Base-by-base conservation (phyloP, 2,329 filamentous ascomycete genomes). In the Lizonia empirigonia region DNA sequence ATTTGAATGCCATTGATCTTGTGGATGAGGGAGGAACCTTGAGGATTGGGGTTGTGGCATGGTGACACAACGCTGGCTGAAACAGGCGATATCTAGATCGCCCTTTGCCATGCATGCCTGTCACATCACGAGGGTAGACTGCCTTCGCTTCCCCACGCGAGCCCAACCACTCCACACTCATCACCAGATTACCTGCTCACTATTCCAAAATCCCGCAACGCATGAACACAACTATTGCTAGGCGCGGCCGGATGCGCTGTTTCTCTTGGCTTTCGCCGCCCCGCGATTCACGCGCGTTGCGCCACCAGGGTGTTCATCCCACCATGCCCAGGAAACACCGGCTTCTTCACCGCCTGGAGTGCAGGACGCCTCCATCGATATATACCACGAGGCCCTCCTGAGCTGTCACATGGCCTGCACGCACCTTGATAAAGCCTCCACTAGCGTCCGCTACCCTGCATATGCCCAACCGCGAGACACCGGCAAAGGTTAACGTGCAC, bases 381-480 rank as follows among this genome's bases (percentile, higher is more conserved):
- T 15, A 26, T 40, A 52, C 44, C 48, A 55, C 49, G 39, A 50
- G 48, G 41, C n/a, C 41, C 16, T 19, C 15, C 13, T 30, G 8
- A 24, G 29, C 18, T 36, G 44, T 56, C 53, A 56, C 53, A 56
- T 56, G 53, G 49, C 36, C 38, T 38, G 37, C 19, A 41, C n/a
- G 30, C 32, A 46, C n/a, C 42, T 52, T 24, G 35, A 27, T 24
- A 37, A 51, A 51, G 52, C 42, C 46, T 35, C 27, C 16, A 41
- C 39, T 55, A 49, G 44, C 44, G 44, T 32, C 47, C 52, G 52
- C 36, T 29, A 30, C 49, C 45, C 53, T 50, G 49, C 53, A 46
- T 50, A 44, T 27, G 20, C 36, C 41, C 47, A 44, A 51, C 52
- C 38, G 41, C 32, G 15, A 50, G 37, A n/a, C n/a, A n/a, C n/a